Percentiles rank a stretch among this genome's conserved stretches.
These are phyloP conservation scores for Penicillium manginii DNA, from an alignment of 495 filamentous ascomycete species.

Conservation along the genomic window DNA sequence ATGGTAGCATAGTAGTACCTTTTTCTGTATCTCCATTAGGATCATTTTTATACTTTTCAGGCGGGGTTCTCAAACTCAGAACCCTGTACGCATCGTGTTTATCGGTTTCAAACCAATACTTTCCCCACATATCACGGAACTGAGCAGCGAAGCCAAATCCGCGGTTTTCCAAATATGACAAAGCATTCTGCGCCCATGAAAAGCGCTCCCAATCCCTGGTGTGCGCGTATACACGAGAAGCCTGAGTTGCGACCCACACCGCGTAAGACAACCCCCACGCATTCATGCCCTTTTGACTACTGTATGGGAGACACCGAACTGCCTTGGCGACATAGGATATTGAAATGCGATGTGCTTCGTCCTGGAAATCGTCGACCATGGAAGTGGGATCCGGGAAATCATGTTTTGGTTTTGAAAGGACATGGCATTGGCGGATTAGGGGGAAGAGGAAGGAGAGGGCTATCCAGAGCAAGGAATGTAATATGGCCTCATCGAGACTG, in stretches of 20 bases:
- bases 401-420: not conserved
- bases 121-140: not conserved
- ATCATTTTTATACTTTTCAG: not conserved
- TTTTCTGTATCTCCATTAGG: not conserved
- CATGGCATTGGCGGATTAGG: not conserved
- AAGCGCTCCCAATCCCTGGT: not conserved
- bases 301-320: not conserved
- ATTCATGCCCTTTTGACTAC: not conserved
- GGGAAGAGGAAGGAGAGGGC: not conserved
- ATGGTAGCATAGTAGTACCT: no score
- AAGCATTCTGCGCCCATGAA: not conserved
- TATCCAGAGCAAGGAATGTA: not conserved
- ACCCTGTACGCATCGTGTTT: not conserved
- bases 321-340: not conserved
- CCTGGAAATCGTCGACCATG: not conserved
- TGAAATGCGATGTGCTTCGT: not conserved
- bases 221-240: not conserved
- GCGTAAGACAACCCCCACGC: not conserved
- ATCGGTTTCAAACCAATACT: not conserved
- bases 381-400: not conserved
- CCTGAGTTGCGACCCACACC: not conserved
- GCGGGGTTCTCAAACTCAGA: not conserved
- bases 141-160: not conserved
- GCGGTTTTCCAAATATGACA: not conserved
- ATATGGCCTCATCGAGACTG: not conserved